phyloP scores from a whole-genome alignment of 805 yeast species.

The Pichia paraexigua region DNA sequence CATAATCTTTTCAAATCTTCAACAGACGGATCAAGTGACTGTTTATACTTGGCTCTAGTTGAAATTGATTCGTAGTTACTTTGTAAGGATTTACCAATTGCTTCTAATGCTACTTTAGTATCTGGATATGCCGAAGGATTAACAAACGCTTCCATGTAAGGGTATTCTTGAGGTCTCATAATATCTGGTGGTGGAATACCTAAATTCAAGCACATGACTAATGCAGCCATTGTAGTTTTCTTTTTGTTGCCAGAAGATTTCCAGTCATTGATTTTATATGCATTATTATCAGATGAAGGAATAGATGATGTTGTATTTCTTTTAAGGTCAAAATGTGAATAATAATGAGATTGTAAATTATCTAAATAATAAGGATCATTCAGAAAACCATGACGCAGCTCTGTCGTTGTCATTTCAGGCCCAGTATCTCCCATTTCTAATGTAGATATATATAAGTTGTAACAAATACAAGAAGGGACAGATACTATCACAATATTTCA shows the following conservation, averaged over 20 bases:
- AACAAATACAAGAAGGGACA: neutral
- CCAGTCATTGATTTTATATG: slow-evolving; percentile 82
- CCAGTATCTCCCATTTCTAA: neutral
- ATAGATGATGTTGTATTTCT: slow-evolving; percentile 87
- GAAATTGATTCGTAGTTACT: slow-evolving; percentile 84
- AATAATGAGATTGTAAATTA: slow-evolving; percentile 25
- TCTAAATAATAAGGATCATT: slow-evolving; percentile 25
- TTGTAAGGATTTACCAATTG: slow-evolving; percentile 82
- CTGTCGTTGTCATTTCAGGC: slow-evolving; percentile 12
- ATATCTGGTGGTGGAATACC: slow-evolving; percentile 98
- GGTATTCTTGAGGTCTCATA: slow-evolving; percentile 87
- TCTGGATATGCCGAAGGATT: slow-evolving; percentile 80
- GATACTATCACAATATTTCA: no score
- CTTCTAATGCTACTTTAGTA: slow-evolving; percentile 83
- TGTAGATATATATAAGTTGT: neutral
- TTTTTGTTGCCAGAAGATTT: slow-evolving; percentile 82
- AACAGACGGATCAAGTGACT: slow-evolving; percentile 86
- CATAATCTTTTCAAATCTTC: slow-evolving; percentile 93
- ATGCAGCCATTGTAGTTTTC: slow-evolving; percentile 87
- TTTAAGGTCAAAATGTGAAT: slow-evolving; percentile 75
- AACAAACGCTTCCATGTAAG: slow-evolving; percentile 86
- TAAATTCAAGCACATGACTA: slow-evolving; percentile 80
- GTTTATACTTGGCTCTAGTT: slow-evolving; percentile 81
- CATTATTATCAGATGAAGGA: slow-evolving; percentile 53
- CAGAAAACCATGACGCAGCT: slow-evolving; percentile 27